Evolutionary conservation across 495 filamentous ascomycete genomes (phyloP), one percentile per base, ranked within the genome.

Genomic region (Usnea hakonensis): DNA sequence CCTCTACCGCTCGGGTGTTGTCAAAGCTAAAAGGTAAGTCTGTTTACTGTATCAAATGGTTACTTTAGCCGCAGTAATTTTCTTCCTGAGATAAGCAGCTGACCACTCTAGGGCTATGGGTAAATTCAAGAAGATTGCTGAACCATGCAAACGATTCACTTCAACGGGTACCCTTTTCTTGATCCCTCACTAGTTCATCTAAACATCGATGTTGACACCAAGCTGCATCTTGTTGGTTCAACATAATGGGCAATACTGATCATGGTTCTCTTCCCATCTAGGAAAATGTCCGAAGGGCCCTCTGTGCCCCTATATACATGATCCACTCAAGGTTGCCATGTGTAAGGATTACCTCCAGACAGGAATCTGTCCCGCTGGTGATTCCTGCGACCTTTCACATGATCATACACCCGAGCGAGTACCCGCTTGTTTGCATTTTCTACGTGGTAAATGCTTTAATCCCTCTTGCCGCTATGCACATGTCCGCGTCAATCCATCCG

Each of bases 381-480:
- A 85, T 68, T 81, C 82, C 71, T 98, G 94, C 78, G 91, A 96
- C 75, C 82, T 97, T 60, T 97, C 94, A 64, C 94, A 98, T 82
- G 88, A 92, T 41, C 81, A 90, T 48, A 90, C 84, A 62, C 85
- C 91, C 66, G 83, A 97, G 73, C 84, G 91, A 71, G 89, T 89
- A 62, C 90, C 94, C 64, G 79, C 87, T 53, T 98, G 94, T 77
- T 71, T 92, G 74, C 90, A 96, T 78, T 97, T 94, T 76, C 81
- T 90, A 67, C 86, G 89, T 72, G 93, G 93, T 55, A 90, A 89
- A 69, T 98, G 94, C 77, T 87, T 89, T 68, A 97, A 97, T 70
- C 72, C 83, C 58, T 78, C 89, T 64, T 98, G 94, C 77, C 90
- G 85, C 63, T 98, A 96, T 81, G 81, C 90, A 63, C 94, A 98